Evolutionary conservation across 371 early-diverging fungal genomes (phyloP).

Genomic region (Mortierella sp.): DNA sequence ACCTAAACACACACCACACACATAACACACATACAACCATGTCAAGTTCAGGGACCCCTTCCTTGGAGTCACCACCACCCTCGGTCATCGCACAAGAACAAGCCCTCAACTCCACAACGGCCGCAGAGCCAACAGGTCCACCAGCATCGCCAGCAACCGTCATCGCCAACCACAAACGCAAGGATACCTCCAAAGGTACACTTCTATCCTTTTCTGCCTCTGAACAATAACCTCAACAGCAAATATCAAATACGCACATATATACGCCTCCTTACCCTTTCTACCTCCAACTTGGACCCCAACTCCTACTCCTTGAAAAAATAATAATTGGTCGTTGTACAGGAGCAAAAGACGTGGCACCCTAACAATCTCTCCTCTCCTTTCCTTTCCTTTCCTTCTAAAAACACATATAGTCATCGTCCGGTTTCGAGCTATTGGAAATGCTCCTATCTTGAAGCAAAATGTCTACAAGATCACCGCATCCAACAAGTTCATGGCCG

Average conservation of each 20-base stretch:
- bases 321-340: not conserved
- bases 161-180: constrained; percentile 60
- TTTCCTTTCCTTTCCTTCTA: not conserved
- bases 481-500: constrained; percentile 85
- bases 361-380: not conserved
- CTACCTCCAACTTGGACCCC: not conserved
- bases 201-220: not conserved
- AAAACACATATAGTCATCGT: constrained; percentile 77
- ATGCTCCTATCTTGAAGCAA: constrained; percentile 93
- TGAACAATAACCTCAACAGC: not conserved
- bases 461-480: constrained; percentile 87
- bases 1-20: constrained; percentile 10
- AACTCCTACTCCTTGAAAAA: constrained; percentile 1
- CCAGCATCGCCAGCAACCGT: constrained; percentile 54
- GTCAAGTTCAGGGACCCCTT: constrained; percentile 53
- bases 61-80: constrained; percentile 49
- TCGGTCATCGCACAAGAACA: constrained; percentile 10
- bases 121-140: constrained; percentile 37
- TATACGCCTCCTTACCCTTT: not conserved
- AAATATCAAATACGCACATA: not conserved
- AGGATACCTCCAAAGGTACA: constrained; percentile 65
- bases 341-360: not conserved
- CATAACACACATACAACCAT: constrained; percentile 19
- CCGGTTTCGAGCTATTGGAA: constrained; percentile 89
- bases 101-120: not conserved